Base-by-base conservation (phyloP, 2,329 filamentous ascomycete species). In the Nothopassalora personata region DNA sequence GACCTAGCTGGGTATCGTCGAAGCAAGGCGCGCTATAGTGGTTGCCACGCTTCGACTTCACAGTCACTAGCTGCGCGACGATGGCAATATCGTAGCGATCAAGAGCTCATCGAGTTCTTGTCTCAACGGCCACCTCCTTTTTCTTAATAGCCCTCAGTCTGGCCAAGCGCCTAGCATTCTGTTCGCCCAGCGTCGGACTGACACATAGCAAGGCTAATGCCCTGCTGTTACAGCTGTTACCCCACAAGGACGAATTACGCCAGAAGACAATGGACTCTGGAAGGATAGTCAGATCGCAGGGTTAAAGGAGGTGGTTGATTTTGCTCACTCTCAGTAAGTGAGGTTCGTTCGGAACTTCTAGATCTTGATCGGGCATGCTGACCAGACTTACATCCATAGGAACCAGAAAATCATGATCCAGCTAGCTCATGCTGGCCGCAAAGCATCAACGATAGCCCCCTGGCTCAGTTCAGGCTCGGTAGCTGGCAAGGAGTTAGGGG, bases 231-330 rank as follows among this genome's bases (percentile, higher is more conserved):
- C n/a, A 0, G 80, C 86, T 33, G 88, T 96, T 0, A 79, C 83
- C 9, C 76, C 89, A 5, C 85, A 92, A 66, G 91, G 91, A 30
- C 84, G 92, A 57, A 96, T 96, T 77, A 88, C 89, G 0, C 90
- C 91, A 1, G 81, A 92, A 72, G 89, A 93, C 71, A 76, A 79
- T 11, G 91, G 92, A 0, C 76, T 97, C 7, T 97, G 91, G 92
- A 81, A 88, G 62, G 92, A 96, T 72, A 85, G 82, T 34, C 92
- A 97, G 73, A 87, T 92, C 60, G 86, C 82, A 63, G 86, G 86
- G 0, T 76, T 95, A 59, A 83, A 81, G 70, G 82, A 83, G 60
- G 82, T 93, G 49, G 83, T 86, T 36, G 89, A 95, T 61, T 95
- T 91, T 63, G 84, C 88, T 2, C 91, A 95, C 77, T 85, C 83